Evolutionary conservation across 164 flowering plant species (phyloP).

Genomic region (Vitis rupestris): DNA sequence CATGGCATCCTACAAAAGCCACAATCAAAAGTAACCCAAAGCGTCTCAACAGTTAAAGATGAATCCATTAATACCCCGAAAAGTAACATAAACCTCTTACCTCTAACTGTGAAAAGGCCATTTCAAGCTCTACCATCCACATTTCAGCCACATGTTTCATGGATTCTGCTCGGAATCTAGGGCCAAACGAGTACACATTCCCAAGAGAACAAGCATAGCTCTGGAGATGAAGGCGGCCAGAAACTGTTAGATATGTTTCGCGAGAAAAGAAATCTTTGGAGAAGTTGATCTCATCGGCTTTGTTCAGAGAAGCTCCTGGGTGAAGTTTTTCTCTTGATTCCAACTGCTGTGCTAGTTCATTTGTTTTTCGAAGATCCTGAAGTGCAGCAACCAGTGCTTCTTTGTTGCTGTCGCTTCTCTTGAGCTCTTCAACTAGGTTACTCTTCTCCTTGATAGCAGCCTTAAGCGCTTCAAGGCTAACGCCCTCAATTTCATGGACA

Average conservation of each 20-base stretch:
- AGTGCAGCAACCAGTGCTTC: slow-evolving; percentile 71
- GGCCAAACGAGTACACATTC: slow-evolving; percentile 87
- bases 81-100: slow-evolving; percentile 27
- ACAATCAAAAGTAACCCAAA: no score
- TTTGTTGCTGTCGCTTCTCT: slow-evolving; percentile 73
- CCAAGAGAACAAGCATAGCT: slow-evolving; percentile 90
- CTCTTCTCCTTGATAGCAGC: slow-evolving; percentile 66
- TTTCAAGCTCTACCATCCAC: slow-evolving; percentile 81
- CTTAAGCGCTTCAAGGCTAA: slow-evolving; percentile 54
- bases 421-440: slow-evolving; percentile 58
- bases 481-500: slow-evolving; percentile 18
- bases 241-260: slow-evolving; percentile 49
- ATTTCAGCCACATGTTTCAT: slow-evolving; percentile 60
- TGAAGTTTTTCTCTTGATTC: slow-evolving; percentile 54
- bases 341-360: slow-evolving; percentile 52
- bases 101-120: slow-evolving; percentile 83
- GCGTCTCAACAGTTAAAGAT: no score
- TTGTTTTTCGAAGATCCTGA: slow-evolving; percentile 69
- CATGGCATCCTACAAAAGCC: slow-evolving; percentile 62
- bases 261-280: slow-evolving; percentile 57
- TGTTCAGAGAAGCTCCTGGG: slow-evolving; percentile 9
- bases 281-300: slow-evolving; percentile 24
- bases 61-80: no score
- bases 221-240: slow-evolving; percentile 78
- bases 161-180: slow-evolving; percentile 67